These are phyloP conservation scores for Notholithocarpus densiflorus DNA, from an alignment of 306 rosid genomes.

Conservation along the genomic window DNA sequence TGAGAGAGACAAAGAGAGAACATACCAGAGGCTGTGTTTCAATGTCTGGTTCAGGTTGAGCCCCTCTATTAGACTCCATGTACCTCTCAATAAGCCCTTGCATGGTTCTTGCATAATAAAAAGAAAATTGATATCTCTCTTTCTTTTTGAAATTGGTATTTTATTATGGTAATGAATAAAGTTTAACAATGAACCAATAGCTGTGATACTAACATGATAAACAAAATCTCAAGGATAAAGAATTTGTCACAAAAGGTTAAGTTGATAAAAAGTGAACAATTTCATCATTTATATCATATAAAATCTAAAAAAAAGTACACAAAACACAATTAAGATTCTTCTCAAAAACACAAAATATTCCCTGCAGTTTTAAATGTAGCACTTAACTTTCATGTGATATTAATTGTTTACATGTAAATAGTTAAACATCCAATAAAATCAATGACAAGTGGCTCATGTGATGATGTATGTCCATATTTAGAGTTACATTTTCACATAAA, in stretches of 20 bases:
- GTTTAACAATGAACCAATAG: neutral
- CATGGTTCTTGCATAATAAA: constrained; percentile 58
- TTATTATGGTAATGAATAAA: too few relatives aligned
- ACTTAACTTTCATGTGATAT: too few relatives aligned
- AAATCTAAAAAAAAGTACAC: neutral
- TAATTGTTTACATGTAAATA: too few relatives aligned
- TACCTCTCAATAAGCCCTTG: constrained; percentile 82
- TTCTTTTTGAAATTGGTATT: too few relatives aligned
- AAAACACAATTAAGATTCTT: too few relatives aligned
- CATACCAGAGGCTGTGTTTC: constrained; percentile 47
- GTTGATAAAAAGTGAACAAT: too few relatives aligned
- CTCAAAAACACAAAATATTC: too few relatives aligned
- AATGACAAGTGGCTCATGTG: too few relatives aligned
- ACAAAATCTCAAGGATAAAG: neutral
- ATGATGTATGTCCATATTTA: too few relatives aligned
- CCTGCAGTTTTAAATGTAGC: too few relatives aligned
- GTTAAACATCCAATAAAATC: too few relatives aligned
- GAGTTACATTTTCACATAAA: too few relatives aligned
- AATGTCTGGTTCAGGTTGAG: constrained; percentile 44
- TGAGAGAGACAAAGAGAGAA: neutral
- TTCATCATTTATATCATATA: neutral
- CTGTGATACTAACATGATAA: neutral
- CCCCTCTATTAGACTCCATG: constrained; percentile 48
- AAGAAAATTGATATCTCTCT: neutral
- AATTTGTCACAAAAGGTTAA: neutral